Evolutionary conservation across 768 basidiomycete species (phyloP), one percentile per base, ranked within the genome.

Genomic region (Mycena capillaripes): DNA sequence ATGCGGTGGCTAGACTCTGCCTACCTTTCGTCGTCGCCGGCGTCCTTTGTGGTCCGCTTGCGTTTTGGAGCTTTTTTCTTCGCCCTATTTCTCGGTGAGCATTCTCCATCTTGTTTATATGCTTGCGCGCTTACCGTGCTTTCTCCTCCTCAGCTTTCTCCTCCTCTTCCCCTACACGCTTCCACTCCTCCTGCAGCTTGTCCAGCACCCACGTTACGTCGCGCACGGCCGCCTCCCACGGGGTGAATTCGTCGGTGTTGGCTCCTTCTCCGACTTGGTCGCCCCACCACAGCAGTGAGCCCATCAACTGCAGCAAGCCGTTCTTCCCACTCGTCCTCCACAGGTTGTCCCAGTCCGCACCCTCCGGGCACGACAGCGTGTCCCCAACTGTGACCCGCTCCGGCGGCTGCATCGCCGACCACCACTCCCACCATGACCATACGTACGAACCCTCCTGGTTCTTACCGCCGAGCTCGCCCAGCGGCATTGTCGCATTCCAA

Each of bases 221-320:
- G 4, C 4, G 9, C 8, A 44, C 42, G 8, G 42, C 42, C 5
- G 16, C 16, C 42, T 17, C 4, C 42, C 42, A 44, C 4, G 12
- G 9, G 8, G 17, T 4, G 42, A 9, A 44, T 21, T 44, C 16
- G 42, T 17, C 12, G 8, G 21, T 21, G 8, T 17, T 17, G 8
- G 12, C 42, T 5, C 16, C 16, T 9, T 44, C 42, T 7, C 42
- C 42, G 8, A 44, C 42, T 5, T 44, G 4, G 16, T 44, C 42
- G 5, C 57, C 57, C 57, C 57, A 59, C 57, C 57, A 59, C 6
- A 40, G 12, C 21, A 59, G n/a, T 3, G 4, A 14, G 21, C 4
- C 57, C 57, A 59, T 59, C 10, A 59, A 19, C 21, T 59, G 57
- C 57, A 59, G 6, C 25, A 59, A 38, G 2, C 57, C 57, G 57